phyloP scores from a whole-genome alignment of 306 rosid genomes.

The Cotoneaster glaucophyllus region DNA sequence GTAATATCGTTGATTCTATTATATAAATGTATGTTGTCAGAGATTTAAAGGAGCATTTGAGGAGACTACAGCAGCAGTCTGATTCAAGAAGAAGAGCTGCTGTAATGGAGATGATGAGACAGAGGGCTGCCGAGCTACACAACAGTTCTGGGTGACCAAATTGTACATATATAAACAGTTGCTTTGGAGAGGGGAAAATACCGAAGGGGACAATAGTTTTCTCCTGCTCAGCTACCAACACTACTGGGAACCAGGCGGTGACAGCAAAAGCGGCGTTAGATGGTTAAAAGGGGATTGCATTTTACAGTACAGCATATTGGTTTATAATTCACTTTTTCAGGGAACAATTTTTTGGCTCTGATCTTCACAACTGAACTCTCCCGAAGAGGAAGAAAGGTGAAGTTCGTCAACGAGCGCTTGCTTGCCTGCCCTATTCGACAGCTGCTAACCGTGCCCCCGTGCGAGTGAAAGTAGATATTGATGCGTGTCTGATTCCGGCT shows the following conservation, averaged over 20 bases:
- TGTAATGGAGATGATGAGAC: constrained; percentile 99
- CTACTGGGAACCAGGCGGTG: constrained; percentile 28
- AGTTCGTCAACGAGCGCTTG: constrained; percentile 20
- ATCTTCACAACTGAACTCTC: constrained; percentile 18
- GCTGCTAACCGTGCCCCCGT: constrained; percentile 30
- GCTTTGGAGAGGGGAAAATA: constrained; percentile 21
- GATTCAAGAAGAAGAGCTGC: constrained; percentile 97
- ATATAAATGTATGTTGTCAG: constrained; percentile 26
- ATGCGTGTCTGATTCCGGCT: constrained; percentile 17
- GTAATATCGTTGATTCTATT: not conserved
- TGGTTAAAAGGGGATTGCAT: constrained; percentile 33
- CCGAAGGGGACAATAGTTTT: constrained; percentile 18
- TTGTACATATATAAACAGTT: constrained; percentile 29
- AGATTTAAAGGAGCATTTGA: constrained; percentile 87
- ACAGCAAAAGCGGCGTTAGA: constrained; percentile 18
- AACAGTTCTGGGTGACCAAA: constrained; percentile 56
- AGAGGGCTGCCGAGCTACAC: constrained; percentile 95
- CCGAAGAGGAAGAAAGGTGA: constrained; percentile 9
- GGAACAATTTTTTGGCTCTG: constrained; percentile 21
- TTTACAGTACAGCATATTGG: constrained; percentile 31
- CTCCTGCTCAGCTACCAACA: constrained; percentile 24
- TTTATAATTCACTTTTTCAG: constrained; percentile 16
- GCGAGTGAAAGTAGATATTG: constrained; percentile 15
- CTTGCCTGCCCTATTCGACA: constrained; percentile 21
- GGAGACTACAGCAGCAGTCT: constrained; percentile 95